Evolutionary conservation across 441 rosid species (phyloP), one percentile per base, ranked within the genome.

Genomic region (Populus hybrid): DNA sequence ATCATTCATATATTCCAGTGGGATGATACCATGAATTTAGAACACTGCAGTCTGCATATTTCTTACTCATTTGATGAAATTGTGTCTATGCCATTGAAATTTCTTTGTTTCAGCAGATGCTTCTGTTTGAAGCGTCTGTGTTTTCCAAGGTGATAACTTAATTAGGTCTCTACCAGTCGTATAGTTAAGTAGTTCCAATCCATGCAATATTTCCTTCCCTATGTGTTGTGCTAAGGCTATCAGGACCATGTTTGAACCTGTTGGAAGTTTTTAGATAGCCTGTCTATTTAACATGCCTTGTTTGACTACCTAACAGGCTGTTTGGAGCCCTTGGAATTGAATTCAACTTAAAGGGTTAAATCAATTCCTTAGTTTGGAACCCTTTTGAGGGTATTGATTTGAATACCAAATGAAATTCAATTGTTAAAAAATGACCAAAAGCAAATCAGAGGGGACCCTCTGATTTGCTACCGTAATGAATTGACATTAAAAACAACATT

Each of bases 1-100:
- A 82, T 78, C 80, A 83, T 81, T 87, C 68, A 69, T 83, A 76
- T 74, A 79, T 84, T 83, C 76, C 75, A 80, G 89, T 77, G 78
- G 80, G 83, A 82, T 82, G 85, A 80, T 85, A 65, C 74, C 79
- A 3, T 86, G 75, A 82, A 83, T 77, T 66, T 84, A 85, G 90
- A 76, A 76, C 61, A 78, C 78, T 69, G 82, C 80, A 73, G 75
- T 76, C 70, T 64, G 26, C 75, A 63, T 50, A 63, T 76, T 73
- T 76, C 81, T 75, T 77, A 56, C 74, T 63, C 80, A 26, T 79
- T 79, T 81, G 81, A 79, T 79, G 70, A 14, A 61, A n/a, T 73
- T 65, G 84, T 64, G 79, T 56, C 50, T 69, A 12, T 68, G 76
- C 70, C 56, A 72, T 76, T 63, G 66, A 53, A 64, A 64, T 76